phyloP scores from a whole-genome alignment of 2,329 filamentous ascomycete genomes.

The Apiospora koreana region DNA sequence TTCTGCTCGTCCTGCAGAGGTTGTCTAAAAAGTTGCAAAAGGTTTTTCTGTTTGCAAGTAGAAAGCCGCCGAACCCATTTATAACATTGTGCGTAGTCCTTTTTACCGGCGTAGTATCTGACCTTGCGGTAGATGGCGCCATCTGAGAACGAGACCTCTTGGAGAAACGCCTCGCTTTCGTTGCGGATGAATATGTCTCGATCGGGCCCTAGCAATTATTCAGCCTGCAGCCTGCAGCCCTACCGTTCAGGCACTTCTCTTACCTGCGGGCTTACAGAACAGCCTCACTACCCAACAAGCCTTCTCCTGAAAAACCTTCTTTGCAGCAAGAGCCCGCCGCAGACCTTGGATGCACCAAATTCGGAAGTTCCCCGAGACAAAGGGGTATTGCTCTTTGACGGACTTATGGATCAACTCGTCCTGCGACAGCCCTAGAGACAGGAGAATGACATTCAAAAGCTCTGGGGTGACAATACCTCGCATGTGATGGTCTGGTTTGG shows the following conservation, averaged over 20 bases:
- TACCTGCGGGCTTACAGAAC: background rate
- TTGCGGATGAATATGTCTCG: background rate
- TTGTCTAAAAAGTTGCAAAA: background rate
- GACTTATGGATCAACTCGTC: conserved; percentile 1
- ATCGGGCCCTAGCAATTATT: background rate
- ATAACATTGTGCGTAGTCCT: background rate
- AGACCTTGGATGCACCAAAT: conserved; percentile 5
- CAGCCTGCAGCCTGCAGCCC: background rate
- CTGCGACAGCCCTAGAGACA: background rate
- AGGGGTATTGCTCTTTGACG: background rate
- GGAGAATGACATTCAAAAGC: background rate
- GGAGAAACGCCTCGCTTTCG: background rate
- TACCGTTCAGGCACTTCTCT: background rate
- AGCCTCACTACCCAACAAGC: conserved; percentile 4
- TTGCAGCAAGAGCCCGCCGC: background rate
- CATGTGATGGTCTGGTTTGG: background rate
- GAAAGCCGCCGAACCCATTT: conserved; percentile 7
- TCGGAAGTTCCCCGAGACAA: background rate
- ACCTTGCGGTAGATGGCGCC: conserved; percentile 11
- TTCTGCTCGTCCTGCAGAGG: background rate
- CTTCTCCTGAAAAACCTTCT: background rate
- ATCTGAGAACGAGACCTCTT: conserved; percentile 1
- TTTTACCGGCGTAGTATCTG: background rate
- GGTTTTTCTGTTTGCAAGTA: conserved; percentile 8
- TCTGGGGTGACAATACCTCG: background rate